Conservation (phyloP, 2,329 filamentous ascomycete species). For the Curvularia eragrostidis region DNA sequence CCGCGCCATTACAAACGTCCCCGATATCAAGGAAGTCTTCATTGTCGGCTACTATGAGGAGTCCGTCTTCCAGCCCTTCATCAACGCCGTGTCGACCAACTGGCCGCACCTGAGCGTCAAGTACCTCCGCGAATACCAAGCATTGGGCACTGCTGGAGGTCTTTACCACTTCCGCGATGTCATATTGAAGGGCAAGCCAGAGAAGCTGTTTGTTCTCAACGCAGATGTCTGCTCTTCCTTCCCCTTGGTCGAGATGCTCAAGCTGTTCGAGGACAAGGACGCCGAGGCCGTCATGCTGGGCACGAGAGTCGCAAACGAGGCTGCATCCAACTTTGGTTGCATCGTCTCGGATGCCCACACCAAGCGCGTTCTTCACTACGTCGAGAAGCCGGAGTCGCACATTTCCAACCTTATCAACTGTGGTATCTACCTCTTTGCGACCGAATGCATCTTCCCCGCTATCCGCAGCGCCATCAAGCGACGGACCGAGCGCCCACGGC, state of each 20-base stretch:
- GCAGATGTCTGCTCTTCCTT: constrained; percentile 99
- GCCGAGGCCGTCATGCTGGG: constrained; percentile 96
- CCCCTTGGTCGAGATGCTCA: constrained; percentile 93
- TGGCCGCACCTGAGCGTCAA: constrained; percentile 90
- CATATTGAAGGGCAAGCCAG: constrained; percentile 93
- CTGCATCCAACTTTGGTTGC: constrained; percentile 95
- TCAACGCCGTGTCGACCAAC: constrained; percentile 84
- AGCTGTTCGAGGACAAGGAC: constrained; percentile 91
- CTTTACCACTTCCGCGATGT: constrained; percentile 99
- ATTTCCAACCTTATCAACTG: constrained; percentile 99
- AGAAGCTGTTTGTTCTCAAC: constrained; percentile 96
- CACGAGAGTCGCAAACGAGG: constrained; percentile 87
- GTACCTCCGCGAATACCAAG: constrained; percentile 97
- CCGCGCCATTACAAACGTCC: constrained; percentile 86
- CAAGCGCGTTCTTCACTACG: constrained; percentile 95
- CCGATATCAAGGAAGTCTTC: constrained; percentile 93
- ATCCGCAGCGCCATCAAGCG: constrained; percentile 96
- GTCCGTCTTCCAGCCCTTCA: constrained; percentile 95
- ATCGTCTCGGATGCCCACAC: constrained; percentile 94
- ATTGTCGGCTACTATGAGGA: constrained; percentile 99
- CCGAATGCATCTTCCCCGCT: constrained; percentile 94
- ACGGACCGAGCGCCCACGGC: constrained; percentile 85
- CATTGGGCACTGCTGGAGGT: constrained; percentile 91
- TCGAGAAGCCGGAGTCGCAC: constrained; percentile 97
- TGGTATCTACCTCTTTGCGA: constrained; percentile 96